A percentile compares a stretch with the other conserved stretches of the same genome.
Conservation (phyloP, 768 basidiomycete genomes). For the Phylloporus sp. region DNA sequence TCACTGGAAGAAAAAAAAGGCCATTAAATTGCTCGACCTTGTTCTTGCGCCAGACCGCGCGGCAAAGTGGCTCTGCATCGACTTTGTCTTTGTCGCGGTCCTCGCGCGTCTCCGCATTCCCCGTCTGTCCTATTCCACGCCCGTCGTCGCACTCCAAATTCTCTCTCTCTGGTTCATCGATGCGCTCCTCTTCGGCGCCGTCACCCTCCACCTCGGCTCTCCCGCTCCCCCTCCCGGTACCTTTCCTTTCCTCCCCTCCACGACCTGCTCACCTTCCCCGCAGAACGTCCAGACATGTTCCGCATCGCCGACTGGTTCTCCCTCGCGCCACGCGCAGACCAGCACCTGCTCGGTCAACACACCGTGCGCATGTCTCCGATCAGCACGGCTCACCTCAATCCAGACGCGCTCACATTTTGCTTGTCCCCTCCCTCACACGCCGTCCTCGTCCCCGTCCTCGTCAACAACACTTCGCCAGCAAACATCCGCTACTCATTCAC, state of each 20-base stretch:
- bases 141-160: conserved; percentile 61
- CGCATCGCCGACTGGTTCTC: conserved; percentile 46
- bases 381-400: conserved; percentile 88
- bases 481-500: conserved; percentile 69
- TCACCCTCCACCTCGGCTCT: conserved; percentile 50
- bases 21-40: conserved; percentile 72
- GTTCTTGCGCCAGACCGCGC: no score
- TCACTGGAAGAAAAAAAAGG: no score
- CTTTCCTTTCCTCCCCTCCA: background rate
- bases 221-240: conserved; percentile 23
- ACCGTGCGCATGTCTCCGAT: conserved; percentile 91
- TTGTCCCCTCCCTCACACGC: conserved; percentile 48
- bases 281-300: conserved; percentile 38
- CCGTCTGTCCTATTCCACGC: conserved; percentile 59
- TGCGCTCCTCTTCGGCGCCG: conserved; percentile 66
- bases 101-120: conserved; percentile 70
- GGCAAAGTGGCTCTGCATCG: conserved; percentile 75
- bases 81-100: conserved; percentile 52
- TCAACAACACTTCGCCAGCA: conserved; percentile 84
- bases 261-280: conserved; percentile 5
- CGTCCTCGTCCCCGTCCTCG: conserved; percentile 73
- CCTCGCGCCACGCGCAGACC: conserved; percentile 39
- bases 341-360: conserved; percentile 77
- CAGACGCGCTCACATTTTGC: conserved; percentile 68
- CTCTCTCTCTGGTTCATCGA: conserved; percentile 57